Evolutionary conservation across 345 rosid genomes (phyloP).

Genomic region (Sonneratia alba): DNA sequence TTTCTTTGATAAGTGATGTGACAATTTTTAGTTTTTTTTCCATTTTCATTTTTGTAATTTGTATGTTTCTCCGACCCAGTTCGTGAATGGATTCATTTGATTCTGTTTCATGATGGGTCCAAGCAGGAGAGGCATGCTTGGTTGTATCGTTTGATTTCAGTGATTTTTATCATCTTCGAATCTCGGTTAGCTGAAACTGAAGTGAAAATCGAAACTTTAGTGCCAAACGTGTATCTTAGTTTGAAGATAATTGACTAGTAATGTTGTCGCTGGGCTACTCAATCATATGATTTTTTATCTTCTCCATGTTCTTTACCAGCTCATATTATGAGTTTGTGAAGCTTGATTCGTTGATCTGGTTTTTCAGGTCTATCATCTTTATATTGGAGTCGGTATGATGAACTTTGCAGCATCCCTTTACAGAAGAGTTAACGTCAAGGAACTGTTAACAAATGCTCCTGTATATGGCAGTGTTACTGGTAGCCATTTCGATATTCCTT

Average conservation of each 20-base stretch:
- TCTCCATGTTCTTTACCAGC: neutral
- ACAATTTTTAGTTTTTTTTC: neutral
- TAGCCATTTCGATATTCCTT: neutral
- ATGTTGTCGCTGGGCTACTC: neutral
- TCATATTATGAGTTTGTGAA: neutral
- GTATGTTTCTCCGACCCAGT: neutral
- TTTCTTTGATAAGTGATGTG: neutral
- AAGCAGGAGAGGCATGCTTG: neutral
- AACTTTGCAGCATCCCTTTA: constrained; percentile 16
- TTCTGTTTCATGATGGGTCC: too few relatives aligned
- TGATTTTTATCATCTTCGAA: neutral
- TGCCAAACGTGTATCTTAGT: neutral
- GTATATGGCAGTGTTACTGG: constrained; percentile 16
- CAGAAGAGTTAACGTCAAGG: constrained; percentile 22
- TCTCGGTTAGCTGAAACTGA: neutral
- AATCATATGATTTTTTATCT: neutral
- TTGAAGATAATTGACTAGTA: neutral
- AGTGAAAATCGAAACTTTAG: neutral
- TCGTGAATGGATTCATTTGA: neutral
- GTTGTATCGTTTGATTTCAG: neutral
- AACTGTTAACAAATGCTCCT: constrained; percentile 20
- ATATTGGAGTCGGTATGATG: constrained; percentile 8
- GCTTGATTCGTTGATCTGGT: neutral
- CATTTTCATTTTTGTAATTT: neutral
- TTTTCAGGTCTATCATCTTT: neutral